Evolutionary conservation across 108 stramenopile species (phyloP), one percentile per base, ranked within the genome.

Genomic region (Nannochloropsis gaditana): DNA sequence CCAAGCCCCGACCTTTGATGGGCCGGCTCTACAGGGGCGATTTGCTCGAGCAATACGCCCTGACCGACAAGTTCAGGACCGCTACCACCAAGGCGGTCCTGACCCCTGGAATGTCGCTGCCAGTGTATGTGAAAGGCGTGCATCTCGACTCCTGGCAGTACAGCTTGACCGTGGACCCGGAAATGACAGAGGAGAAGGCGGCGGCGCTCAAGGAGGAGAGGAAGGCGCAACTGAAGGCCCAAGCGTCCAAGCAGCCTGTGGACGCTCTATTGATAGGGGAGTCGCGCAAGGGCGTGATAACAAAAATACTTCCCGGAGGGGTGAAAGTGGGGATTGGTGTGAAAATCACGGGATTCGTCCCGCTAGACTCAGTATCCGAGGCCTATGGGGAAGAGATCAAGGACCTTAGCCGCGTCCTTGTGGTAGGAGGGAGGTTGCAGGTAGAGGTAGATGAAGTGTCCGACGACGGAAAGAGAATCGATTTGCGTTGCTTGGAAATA

Each of bases 241-340:
- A n/a, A n/a, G n/a, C 15, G n/a, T 73, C 59, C 59, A 73, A 73
- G 59, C 59, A 73, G n/a, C 59, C 59, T n/a, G 59, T 73, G 19
- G 59, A 73, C n/a, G 59, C 59, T n/a, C 59, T 73, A 15, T n/a
- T 73, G n/a, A 15, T 73, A 4, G 59, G 59, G 59, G 59, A 73
- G n/a, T 73, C 59, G 19, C 59, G 59, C 59, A 73, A 73, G 59
- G 59, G 59, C 2, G 59, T 73, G 6, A 73, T 73, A 15, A 73
- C 59, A 15, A 73, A 73, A 73, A 73, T 73, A 15, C 59, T 73
- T n/a, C 59, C 59, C 59, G 59, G 59, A 4, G 59, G 59, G 59
- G 59, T 73, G 0, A 73, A 73, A 3, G 59, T 73, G 19, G 59
- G 59, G n/a, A 73, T 73, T n/a, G 59, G 59, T 73, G 59, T 73